Conservation (phyloP, 2,329 filamentous ascomycete genomes). For the Madurella mycetomatis region DNA sequence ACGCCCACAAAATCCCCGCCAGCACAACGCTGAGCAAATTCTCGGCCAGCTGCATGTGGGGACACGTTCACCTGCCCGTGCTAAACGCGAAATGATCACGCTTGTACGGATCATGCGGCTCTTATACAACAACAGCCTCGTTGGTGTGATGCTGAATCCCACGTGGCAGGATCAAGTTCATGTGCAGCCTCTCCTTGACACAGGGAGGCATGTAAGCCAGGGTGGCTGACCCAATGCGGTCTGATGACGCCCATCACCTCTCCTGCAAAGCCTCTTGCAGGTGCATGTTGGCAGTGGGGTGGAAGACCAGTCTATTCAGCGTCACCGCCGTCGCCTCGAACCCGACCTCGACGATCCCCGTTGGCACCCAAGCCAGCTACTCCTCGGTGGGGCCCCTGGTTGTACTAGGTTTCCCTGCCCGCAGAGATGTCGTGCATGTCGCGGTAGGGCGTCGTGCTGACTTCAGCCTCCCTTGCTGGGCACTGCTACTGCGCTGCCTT, state of each 20-base stretch:
- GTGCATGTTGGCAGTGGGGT: constrained; percentile 17
- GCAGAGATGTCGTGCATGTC: constrained; percentile 24
- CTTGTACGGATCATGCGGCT: constrained; percentile 33
- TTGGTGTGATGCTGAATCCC: constrained; percentile 37
- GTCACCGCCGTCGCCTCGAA: constrained; percentile 35
- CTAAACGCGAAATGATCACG: constrained; percentile 52
- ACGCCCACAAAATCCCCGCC: constrained; percentile 44
- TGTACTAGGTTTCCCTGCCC: constrained; percentile 20
- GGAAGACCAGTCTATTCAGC: constrained; percentile 29
- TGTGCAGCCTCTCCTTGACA: constrained; percentile 41
- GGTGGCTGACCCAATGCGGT: too few relatives aligned
- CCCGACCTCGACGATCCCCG: constrained; percentile 35
- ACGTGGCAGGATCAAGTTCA: constrained; percentile 37
- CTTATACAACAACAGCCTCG: constrained; percentile 38
- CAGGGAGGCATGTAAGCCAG: constrained; percentile 41
- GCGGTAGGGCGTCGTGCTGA: constrained; percentile 23
- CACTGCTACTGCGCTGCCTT: constrained; percentile 27
- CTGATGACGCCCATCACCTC: constrained; percentile 40
- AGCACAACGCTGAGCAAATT: constrained; percentile 42
- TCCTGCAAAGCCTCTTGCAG: constrained; percentile 25
- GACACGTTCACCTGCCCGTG: constrained; percentile 53
- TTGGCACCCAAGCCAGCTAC: constrained; percentile 26
- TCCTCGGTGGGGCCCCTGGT: constrained; percentile 27
- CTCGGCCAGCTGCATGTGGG: constrained; percentile 50
- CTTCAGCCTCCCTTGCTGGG: constrained; percentile 19